phyloP scores from a whole-genome alignment of 1,139 yeast genomes.

The Candida neerlandica region DNA sequence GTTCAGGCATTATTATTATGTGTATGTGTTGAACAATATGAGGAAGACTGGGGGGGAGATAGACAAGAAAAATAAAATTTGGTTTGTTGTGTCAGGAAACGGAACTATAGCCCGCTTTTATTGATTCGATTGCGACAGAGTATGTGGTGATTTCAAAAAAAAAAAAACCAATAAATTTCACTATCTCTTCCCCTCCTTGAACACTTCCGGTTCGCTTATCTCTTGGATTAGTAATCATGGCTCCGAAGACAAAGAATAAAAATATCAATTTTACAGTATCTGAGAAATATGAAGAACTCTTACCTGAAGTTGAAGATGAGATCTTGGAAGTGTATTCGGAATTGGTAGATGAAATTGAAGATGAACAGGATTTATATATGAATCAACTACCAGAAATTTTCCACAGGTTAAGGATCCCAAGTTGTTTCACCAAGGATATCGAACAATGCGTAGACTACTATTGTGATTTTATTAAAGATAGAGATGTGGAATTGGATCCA shows the following conservation, averaged over 20 bases:
- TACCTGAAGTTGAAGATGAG: constrained; percentile 31
- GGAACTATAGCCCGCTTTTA: neutral
- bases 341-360: constrained; percentile 22
- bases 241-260: constrained; percentile 9
- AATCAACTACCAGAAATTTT: constrained; percentile 30
- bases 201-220: neutral
- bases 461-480: constrained; percentile 28
- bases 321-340: constrained; percentile 29
- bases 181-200: neutral
- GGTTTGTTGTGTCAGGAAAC: neutral
- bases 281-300: constrained; percentile 12
- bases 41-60: neutral
- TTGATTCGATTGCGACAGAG: no score
- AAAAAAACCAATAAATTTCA: neutral
- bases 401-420: constrained; percentile 29
- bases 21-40: neutral
- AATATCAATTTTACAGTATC: constrained; percentile 8
- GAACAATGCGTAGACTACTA: constrained; percentile 34
- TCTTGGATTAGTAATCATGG: constrained; percentile 4
- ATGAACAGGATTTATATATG: constrained; percentile 35
- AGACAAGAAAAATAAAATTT: neutral
- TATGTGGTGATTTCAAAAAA: neutral
- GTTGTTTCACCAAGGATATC: constrained; percentile 38
- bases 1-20: constrained; percentile 8
- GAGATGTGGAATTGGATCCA: constrained; percentile 9